Conservation (phyloP, 1,139 yeast species). For the Pichia terricola region DNA sequence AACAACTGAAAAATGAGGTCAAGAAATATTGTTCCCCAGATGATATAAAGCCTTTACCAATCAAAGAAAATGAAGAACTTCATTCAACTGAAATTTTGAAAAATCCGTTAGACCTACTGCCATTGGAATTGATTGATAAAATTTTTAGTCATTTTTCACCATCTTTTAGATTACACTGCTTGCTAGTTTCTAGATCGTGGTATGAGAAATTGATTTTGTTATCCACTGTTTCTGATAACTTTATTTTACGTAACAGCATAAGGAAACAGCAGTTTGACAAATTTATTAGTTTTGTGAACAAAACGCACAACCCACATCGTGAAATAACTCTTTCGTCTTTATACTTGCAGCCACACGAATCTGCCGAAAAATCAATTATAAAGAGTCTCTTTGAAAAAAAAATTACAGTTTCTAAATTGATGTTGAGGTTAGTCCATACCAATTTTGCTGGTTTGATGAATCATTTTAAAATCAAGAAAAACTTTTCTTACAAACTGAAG, state of each 20-base stretch:
- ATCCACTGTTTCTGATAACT: neutral
- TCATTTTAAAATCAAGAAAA: constrained; percentile 3
- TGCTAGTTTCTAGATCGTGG: constrained; percentile 18
- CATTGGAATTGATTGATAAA: constrained; percentile 16
- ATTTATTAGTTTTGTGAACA: constrained; percentile 13
- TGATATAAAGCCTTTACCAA: neutral
- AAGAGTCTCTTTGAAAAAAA: constrained; percentile 11
- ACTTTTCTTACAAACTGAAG: constrained; percentile 6
- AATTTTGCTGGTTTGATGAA: constrained; percentile 1
- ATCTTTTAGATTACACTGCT: constrained; percentile 10
- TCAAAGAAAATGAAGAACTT: neutral
- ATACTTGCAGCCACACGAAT: constrained; percentile 11
- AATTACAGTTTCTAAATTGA: constrained; percentile 1
- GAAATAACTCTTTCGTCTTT: constrained; percentile 5
- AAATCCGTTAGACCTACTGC: constrained; percentile 18
- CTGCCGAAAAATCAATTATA: constrained; percentile 18
- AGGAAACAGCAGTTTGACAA: constrained; percentile 8
- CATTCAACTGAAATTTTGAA: neutral
- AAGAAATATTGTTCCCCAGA: neutral
- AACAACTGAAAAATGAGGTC: constrained; percentile 12
- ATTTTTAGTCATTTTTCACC: constrained; percentile 15
- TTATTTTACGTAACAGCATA: neutral
- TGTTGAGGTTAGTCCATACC: neutral
- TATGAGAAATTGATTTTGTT: constrained; percentile 5
- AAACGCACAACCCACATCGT: constrained; percentile 6